Conservation (phyloP, 176 grass and related monocot species). For the Aegilops tauschii region DNA sequence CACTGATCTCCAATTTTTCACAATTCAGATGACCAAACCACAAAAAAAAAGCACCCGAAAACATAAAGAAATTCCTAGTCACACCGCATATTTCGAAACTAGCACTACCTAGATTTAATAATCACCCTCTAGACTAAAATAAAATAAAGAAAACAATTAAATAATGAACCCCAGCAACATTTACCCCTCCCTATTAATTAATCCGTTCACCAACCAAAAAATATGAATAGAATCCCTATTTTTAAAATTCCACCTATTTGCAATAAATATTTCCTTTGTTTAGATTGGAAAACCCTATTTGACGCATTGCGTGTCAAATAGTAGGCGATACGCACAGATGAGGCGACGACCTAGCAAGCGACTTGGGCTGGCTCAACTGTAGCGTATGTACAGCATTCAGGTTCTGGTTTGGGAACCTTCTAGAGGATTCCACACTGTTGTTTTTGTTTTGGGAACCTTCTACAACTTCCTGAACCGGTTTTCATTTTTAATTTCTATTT, state of each 20-base stretch:
- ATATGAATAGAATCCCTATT: too few species aligned
- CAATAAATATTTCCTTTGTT: conserved; percentile 20
- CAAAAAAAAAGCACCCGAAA: conserved; percentile 21
- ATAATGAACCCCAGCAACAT: conserved; percentile 9
- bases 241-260: conserved; percentile 34
- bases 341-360: too few species aligned
- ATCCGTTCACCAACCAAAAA: conserved; percentile 44
- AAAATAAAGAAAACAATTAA: conserved; percentile 32
- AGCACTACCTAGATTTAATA: conserved; percentile 49
- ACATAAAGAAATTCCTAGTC: conserved; percentile 49
- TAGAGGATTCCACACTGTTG: too few species aligned
- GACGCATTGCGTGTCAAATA: too few species aligned
- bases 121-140: conserved; percentile 8
- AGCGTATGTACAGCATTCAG: too few species aligned
- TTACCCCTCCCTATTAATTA: not conserved
- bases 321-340: too few species aligned
- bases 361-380: too few species aligned
- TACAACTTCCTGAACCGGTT: too few species aligned
- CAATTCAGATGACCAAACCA: not conserved
- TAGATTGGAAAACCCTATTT: not conserved
- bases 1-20: not conserved
- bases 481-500: too few species aligned
- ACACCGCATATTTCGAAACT: conserved; percentile 69
- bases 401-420: too few species aligned
- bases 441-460: too few species aligned